Conservation (phyloP, 2,329 filamentous ascomycete species). For the Cladosporium austrohemisphaericum region DNA sequence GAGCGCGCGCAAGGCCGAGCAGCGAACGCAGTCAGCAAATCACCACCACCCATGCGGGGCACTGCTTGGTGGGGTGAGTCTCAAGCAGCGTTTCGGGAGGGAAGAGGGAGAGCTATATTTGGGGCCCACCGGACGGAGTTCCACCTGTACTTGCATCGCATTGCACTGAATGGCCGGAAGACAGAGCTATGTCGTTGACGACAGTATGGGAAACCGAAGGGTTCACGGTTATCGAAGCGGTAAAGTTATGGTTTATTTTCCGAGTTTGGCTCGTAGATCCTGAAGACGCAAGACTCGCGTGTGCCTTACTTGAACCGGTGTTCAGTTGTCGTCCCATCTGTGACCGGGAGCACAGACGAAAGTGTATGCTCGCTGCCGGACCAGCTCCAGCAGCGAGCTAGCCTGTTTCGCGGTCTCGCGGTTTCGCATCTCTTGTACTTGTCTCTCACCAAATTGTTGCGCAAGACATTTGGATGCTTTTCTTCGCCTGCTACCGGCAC, state of each 20-base stretch:
- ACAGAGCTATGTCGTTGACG: not conserved
- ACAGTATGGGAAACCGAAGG: not conserved
- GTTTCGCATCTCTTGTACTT: too few species aligned
- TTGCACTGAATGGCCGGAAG: too few species aligned
- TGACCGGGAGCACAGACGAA: not conserved
- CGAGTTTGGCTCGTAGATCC: conserved; percentile 13
- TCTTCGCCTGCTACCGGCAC: too few species aligned
- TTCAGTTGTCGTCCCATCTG: not conserved
- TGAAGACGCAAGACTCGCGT: not conserved
- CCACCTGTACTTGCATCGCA: too few species aligned
- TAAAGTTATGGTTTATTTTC: conserved; percentile 12
- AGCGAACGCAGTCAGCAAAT: too few species aligned
- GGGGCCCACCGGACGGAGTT: too few species aligned
- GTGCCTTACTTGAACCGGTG: not conserved
- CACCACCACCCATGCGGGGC: too few species aligned
- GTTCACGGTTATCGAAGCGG: too few species aligned
- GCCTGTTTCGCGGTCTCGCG: not conserved
- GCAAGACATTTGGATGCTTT: not conserved
- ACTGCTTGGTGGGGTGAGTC: too few species aligned
- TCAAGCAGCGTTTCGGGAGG: too few species aligned
- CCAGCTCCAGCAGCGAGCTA: conserved; percentile 1
- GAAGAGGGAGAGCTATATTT: too few species aligned
- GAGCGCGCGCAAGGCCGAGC: not conserved
- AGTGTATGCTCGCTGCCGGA: not conserved
- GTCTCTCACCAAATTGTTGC: not conserved